Conservation (phyloP, 768 basidiomycete species). For the Aureoboletus auriporus region DNA sequence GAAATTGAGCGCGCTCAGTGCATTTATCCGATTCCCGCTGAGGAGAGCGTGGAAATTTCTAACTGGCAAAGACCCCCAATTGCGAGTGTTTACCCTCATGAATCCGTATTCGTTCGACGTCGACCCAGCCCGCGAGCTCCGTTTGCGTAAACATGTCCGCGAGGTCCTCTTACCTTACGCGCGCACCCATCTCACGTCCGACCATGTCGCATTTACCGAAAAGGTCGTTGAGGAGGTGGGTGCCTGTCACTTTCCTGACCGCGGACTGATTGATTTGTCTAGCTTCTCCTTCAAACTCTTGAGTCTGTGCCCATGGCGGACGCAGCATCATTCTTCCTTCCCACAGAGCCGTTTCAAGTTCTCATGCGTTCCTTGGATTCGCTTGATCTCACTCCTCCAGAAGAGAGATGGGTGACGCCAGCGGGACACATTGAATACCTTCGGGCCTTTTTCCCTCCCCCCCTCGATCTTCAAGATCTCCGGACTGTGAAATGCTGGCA, state of each 20-base stretch:
- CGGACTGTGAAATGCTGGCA: constrained; percentile 37
- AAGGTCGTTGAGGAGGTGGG: constrained; percentile 44
- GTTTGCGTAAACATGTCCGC: constrained; percentile 44
- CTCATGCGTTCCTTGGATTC: constrained; percentile 36
- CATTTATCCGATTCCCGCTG: too few species aligned
- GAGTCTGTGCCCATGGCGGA: constrained; percentile 45
- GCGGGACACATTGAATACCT: constrained; percentile 18
- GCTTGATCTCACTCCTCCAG: constrained; percentile 33
- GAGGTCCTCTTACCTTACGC: constrained; percentile 53
- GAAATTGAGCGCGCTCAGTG: too few species aligned
- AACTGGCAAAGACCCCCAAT: too few species aligned
- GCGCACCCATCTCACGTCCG: constrained; percentile 47
- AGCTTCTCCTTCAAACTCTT: constrained; percentile 42
- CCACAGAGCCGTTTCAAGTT: constrained; percentile 51
- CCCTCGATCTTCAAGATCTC: constrained; percentile 18
- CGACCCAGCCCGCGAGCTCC: constrained; percentile 18
- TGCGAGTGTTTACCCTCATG: constrained; percentile 1
- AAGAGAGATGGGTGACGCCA: constrained; percentile 40
- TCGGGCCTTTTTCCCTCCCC: constrained; percentile 14
- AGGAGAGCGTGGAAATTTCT: constrained; percentile 2
- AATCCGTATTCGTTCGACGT: constrained; percentile 14
- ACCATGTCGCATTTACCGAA: constrained; percentile 54
- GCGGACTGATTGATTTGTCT: constrained; percentile 12
- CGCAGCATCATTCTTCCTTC: constrained; percentile 46
- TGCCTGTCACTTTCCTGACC: neutral